Evolutionary conservation across 148 eudicot genomes (phyloP), one percentile per base, ranked within the genome.

Genomic region (Vaccinium corymbosum): DNA sequence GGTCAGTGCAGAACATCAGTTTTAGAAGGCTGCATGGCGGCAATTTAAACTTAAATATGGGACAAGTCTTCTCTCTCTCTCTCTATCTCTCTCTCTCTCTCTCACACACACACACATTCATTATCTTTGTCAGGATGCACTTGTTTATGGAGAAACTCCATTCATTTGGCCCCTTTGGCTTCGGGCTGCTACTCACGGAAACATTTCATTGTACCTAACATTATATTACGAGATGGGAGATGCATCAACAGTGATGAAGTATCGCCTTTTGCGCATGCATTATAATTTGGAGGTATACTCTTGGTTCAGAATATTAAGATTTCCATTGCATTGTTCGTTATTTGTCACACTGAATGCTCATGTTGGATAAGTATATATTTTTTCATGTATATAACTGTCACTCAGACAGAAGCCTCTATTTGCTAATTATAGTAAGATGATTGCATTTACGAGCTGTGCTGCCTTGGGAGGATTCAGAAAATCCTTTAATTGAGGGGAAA

Each of bases 141-240:
- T 84, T 22, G 88, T 93, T 85, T 88, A 88, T 81, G 91, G 90
- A 76, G 89, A 85, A 57, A 86, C 87, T 83, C 95, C 97, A 70
- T 85, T 97, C 85, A 80, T 68, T 53, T 97, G 95, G 98, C 97
- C 99, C 66, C 89, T 94, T 52, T 97, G 98, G 97, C 89, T 97
- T 87, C 88, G 94, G 87, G 98, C 98, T 87, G 95, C 99, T 83
- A 87, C 90, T 85, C 91, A 94, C 62, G 99, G 99, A 84, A 88
- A 88, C 53, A 81, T 88, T 84, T 86, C 97, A 32, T 83, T 97
- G 87, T 83, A 88, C 80, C 82, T 97, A 49, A 83, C 91, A 86
- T 66, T 97, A 84, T 97, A 93, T 85, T 94, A 97, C 86, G 99
- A 97, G 90, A 86, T 91, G 85, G 98, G 84, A 70, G 97, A 97